Conservation (phyloP, 2,329 filamentous ascomycete species). For the Arthrinium phaeospermum region DNA sequence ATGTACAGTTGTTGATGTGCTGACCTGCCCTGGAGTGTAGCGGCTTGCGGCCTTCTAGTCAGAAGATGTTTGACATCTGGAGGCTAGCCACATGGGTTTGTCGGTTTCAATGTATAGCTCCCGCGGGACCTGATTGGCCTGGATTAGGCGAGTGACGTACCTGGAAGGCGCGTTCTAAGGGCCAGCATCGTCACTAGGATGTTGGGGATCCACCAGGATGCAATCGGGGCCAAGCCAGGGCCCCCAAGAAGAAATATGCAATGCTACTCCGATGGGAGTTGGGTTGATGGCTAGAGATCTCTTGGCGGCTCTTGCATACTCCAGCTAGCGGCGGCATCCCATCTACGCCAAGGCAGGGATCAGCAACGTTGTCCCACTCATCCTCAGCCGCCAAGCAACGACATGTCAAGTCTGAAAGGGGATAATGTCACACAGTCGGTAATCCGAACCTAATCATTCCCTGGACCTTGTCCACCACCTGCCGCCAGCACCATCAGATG, state of each 20-base stretch:
- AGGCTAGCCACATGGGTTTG: neutral
- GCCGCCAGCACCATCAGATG: constrained; percentile 20
- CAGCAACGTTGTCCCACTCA: constrained; percentile 25
- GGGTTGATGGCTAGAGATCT: constrained; percentile 7
- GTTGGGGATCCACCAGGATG: constrained; percentile 7
- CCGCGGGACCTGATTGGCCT: neutral
- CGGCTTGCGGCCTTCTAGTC: neutral
- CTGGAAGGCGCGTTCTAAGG: neutral
- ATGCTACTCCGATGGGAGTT: neutral
- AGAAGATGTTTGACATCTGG: constrained; percentile 7
- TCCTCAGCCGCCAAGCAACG: constrained; percentile 27
- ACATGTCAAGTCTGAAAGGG: constrained; percentile 13
- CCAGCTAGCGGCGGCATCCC: constrained; percentile 4
- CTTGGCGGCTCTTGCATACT: constrained; percentile 10
- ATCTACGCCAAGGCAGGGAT: constrained; percentile 25
- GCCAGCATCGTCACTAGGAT: constrained; percentile 11
- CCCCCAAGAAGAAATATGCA: constrained; percentile 7
- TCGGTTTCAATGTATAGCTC: constrained; percentile 5
- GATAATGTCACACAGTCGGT: constrained; percentile 21
- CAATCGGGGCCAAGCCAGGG: neutral
- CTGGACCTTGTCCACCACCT: constrained; percentile 3
- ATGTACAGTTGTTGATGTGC: neutral
- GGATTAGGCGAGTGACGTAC: constrained; percentile 13
- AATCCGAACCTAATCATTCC: neutral
- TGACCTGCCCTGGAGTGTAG: neutral